Evolutionary conservation across 108 stramenopile species (phyloP), one percentile per base, ranked within the genome.

Genomic region (Mediolabrus comicus): DNA sequence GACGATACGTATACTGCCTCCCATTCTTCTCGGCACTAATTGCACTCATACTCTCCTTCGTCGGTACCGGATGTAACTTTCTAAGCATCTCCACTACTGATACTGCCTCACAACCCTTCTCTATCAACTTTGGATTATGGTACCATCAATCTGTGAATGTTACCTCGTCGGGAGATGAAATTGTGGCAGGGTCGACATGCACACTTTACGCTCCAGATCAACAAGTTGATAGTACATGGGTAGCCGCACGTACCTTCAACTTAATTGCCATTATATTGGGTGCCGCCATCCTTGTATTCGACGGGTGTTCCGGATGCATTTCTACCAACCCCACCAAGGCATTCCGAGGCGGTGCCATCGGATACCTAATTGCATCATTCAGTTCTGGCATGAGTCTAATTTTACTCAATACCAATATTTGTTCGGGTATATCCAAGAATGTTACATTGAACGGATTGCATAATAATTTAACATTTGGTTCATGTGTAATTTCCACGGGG

Each of bases 401-500:
- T 16, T 17, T 43, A 17, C 41, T 43, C 41, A 43, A 43, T 17
- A 43, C 41, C 41, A 43, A 43, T 5, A 43, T 43, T 16, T 43
- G 41, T 43, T 43, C 41, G n/a, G n/a, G n/a, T n/a, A n/a, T n/a
- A 17, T 43, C 41, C 41, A 16, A 43, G n/a, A 43, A 43, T 17
- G n/a, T 17, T n/a, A 43, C 41, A 43, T n/a, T 43, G 41, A 5
- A 2, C 0, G 41, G 3, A 17, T 43, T 43, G 41, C n/a, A 9
- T 6, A 11, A 43, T 16, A 11, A 43, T 16, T 5, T 43, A 17
- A 17, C n/a, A n/a, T 43, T 43, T 43, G 4, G 16, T n/a, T 43
- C 41, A n/a, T 65, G 65, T n/a, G 51, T 43, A 14, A 16, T 53
- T 9, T 33, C 32, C 12, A 65, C 49, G 5, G 65, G 65, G 3